Percentiles rank a stretch among this genome's conserved stretches.
Conservation (phyloP, 805 yeast genomes). For the Yarrowia sp. region DNA sequence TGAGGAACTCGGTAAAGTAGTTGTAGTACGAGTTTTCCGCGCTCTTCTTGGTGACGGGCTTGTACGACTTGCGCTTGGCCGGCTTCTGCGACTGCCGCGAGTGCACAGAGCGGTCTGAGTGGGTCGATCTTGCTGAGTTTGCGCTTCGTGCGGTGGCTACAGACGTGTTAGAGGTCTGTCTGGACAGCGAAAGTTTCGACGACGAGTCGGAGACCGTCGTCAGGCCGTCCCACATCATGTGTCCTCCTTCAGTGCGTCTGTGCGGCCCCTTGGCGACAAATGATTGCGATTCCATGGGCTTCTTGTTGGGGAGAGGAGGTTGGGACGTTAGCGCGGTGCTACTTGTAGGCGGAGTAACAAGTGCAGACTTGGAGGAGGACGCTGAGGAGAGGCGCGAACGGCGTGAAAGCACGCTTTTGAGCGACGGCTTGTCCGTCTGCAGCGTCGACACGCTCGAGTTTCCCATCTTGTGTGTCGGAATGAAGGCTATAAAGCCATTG, state of each 20-base stretch:
- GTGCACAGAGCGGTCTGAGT: background rate
- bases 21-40: constrained; percentile 17
- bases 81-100: constrained; percentile 4
- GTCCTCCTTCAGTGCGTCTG: constrained; percentile 21
- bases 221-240: constrained; percentile 26
- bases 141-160: constrained; percentile 7
- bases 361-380: too few relatives aligned
- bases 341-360: too few relatives aligned
- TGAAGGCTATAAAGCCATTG: constrained; percentile 29
- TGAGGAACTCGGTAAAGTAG: constrained; percentile 28
- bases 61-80: constrained; percentile 6
- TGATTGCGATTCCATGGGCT: too few relatives aligned
- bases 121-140: background rate
- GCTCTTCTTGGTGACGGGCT: constrained; percentile 1
- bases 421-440: too few relatives aligned
- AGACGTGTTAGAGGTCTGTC: constrained; percentile 5
- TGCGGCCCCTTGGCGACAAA: constrained; percentile 12
- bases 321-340: too few relatives aligned
- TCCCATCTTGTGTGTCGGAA: constrained; percentile 16
- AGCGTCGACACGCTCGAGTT: constrained; percentile 10
- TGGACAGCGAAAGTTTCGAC: constrained; percentile 1
- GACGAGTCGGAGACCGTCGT: constrained; percentile 13
- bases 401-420: too few relatives aligned
- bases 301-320: too few relatives aligned
- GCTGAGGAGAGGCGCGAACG: too few relatives aligned